Conservation (phyloP, 2,329 filamentous ascomycete genomes). For the Acephala macrosclerotiorum region DNA sequence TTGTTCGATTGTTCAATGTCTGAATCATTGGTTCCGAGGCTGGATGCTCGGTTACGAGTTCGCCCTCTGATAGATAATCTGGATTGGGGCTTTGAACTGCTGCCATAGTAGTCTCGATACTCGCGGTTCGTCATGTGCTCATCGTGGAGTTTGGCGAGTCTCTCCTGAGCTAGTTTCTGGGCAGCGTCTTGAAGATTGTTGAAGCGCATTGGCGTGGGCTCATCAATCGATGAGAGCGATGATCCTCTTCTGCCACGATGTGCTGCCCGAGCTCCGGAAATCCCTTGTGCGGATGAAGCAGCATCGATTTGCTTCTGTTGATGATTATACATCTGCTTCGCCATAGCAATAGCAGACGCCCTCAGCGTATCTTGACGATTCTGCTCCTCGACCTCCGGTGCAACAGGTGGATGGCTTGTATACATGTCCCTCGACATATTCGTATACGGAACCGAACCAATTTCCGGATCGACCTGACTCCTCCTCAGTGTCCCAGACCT, state of each 20-base stretch:
- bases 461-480: slow-evolving; percentile 49
- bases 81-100: slow-evolving; percentile 52
- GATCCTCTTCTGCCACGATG: slow-evolving; percentile 42
- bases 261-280: slow-evolving; percentile 41
- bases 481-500: slow-evolving; percentile 23
- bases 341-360: slow-evolving; percentile 89
- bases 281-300: slow-evolving; percentile 36
- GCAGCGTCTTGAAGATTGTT: slow-evolving; percentile 84
- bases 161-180: slow-evolving; percentile 84
- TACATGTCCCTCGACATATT: slow-evolving; percentile 79
- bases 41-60: slow-evolving; percentile 69
- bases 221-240: slow-evolving; percentile 46
- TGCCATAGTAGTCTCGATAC: slow-evolving; percentile 81
- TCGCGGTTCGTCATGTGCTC: slow-evolving; percentile 69
- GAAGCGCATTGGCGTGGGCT: slow-evolving; percentile 57
- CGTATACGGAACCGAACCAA: slow-evolving; percentile 71
- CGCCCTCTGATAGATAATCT: slow-evolving; percentile 62
- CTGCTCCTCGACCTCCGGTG: slow-evolving; percentile 76
- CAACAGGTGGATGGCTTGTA: slow-evolving; percentile 76
- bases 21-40: slow-evolving; percentile 63
- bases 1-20: slow-evolving; percentile 70
- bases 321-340: slow-evolving; percentile 80
- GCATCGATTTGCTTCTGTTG: slow-evolving; percentile 62
- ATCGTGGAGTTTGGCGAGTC: slow-evolving; percentile 80
- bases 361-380: slow-evolving; percentile 75